Conservation (phyloP, 192 early-diverging fungal species). For the Mortierella claussenii region DNA sequence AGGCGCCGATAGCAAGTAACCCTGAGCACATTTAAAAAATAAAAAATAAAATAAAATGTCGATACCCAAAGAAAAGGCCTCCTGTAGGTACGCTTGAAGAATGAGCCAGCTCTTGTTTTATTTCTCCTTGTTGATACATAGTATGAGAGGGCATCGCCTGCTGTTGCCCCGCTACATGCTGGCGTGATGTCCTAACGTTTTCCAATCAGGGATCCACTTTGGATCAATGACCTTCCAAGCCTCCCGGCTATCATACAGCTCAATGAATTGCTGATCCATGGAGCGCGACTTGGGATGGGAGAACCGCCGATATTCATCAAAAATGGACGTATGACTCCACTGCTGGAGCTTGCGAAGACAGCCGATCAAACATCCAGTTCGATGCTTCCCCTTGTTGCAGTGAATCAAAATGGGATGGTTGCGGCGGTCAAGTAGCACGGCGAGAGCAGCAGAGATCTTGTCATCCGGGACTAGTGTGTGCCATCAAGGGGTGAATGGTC, state of each 20-base stretch:
- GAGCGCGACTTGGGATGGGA: conserved; percentile 85
- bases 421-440: conserved; percentile 68
- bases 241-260: conserved; percentile 77
- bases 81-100: too few relatives aligned
- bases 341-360: conserved; percentile 94
- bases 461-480: conserved; percentile 66
- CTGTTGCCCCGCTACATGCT: too few relatives aligned
- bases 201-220: conserved; percentile 72
- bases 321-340: conserved; percentile 96
- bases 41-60: too few relatives aligned
- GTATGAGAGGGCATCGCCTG: too few relatives aligned
- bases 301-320: conserved; percentile 97
- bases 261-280: conserved; percentile 90
- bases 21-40: too few relatives aligned
- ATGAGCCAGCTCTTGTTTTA: too few relatives aligned
- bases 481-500: too few relatives aligned
- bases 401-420: conserved; percentile 93
- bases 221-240: conserved; percentile 73
- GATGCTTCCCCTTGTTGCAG: conserved; percentile 98
- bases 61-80: too few relatives aligned
- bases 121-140: too few relatives aligned
- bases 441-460: conserved; percentile 67
- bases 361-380: conserved; percentile 96
- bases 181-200: conserved; percentile 59
- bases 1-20: too few relatives aligned